Conservation (phyloP, 2,329 filamentous ascomycete genomes). For the Cladosporium velox region DNA sequence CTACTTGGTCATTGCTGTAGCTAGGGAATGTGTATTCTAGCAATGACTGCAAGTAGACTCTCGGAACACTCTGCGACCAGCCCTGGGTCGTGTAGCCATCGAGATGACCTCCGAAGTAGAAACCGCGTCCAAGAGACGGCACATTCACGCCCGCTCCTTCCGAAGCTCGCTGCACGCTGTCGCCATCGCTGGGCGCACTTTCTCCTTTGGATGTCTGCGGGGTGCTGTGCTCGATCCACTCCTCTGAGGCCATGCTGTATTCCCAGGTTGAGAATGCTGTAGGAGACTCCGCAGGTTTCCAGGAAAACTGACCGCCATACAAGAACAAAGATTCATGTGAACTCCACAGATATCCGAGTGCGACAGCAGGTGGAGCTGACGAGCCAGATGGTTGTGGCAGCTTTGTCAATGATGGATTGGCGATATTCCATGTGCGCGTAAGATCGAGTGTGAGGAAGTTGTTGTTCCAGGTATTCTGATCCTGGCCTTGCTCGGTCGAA, state of each 20-base stretch:
- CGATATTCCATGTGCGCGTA: conserved; percentile 70
- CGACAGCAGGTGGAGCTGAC: conserved; percentile 66
- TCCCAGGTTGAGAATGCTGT: conserved; percentile 67
- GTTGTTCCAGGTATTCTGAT: conserved; percentile 71
- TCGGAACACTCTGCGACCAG: conserved; percentile 65
- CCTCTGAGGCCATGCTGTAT: conserved; percentile 61
- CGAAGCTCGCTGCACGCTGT: conserved; percentile 66
- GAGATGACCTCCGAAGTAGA: conserved; percentile 77
- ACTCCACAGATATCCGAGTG: conserved; percentile 75
- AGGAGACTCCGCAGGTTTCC: conserved; percentile 60
- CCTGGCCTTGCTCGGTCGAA: conserved; percentile 59
- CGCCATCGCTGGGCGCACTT: conserved; percentile 58
- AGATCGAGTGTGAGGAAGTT: conserved; percentile 72
- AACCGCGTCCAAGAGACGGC: conserved; percentile 68
- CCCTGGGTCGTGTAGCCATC: conserved; percentile 64
- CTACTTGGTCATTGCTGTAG: conserved; percentile 63
- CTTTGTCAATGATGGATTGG: conserved; percentile 62
- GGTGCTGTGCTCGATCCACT: conserved; percentile 64
- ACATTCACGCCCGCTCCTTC: conserved; percentile 74
- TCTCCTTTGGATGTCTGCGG: conserved; percentile 65
- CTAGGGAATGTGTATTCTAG: conserved; percentile 76
- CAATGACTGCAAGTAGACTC: conserved; percentile 72
- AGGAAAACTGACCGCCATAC: conserved; percentile 74
- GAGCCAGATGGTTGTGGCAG: conserved; percentile 63
- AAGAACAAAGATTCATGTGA: conserved; percentile 69